phyloP scores from a whole-genome alignment of 2,329 filamentous ascomycete genomes.

The Annulohypoxylon truncatum region DNA sequence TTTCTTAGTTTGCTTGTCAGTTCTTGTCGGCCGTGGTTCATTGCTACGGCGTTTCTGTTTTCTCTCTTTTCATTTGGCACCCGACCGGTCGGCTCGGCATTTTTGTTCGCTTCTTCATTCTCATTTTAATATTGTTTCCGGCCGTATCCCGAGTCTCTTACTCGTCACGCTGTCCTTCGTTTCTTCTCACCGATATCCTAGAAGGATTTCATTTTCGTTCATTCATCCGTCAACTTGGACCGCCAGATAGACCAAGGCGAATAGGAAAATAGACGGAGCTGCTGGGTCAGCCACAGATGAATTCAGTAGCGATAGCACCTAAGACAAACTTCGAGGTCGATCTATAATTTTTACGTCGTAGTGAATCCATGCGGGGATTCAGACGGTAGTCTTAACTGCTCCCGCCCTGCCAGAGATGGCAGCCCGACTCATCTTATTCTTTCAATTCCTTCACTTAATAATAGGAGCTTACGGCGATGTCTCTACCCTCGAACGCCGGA shows the following conservation, averaged over 20 bases:
- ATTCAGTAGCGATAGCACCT: background rate
- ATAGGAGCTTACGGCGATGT: constrained; percentile 41
- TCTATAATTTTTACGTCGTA: constrained; percentile 3
- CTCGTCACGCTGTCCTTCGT: constrained; percentile 17
- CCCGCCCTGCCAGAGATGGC: constrained; percentile 33
- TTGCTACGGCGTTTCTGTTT: constrained; percentile 17
- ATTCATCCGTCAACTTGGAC: constrained; percentile 2
- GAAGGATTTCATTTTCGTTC: constrained; percentile 21
- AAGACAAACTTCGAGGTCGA: constrained; percentile 13
- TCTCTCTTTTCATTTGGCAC: constrained; percentile 11
- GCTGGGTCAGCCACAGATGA: constrained; percentile 25
- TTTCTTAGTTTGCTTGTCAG: constrained; percentile 29
- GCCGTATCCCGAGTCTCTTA: constrained; percentile 5
- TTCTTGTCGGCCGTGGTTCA: constrained; percentile 20
- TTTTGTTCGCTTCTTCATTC: constrained; percentile 11
- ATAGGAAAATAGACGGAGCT: constrained; percentile 12
- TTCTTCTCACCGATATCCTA: constrained; percentile 29
- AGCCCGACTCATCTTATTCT: constrained; percentile 30
- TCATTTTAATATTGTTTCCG: constrained; percentile 22
- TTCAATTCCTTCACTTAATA: constrained; percentile 41
- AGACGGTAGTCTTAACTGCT: constrained; percentile 10
- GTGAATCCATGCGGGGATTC: constrained; percentile 26
- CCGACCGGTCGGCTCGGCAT: constrained; percentile 36
- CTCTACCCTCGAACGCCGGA: constrained; percentile 43
- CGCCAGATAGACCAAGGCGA: background rate